phyloP scores from a whole-genome alignment of 441 rosid species.

The Eugenia klotzschiana region DNA sequence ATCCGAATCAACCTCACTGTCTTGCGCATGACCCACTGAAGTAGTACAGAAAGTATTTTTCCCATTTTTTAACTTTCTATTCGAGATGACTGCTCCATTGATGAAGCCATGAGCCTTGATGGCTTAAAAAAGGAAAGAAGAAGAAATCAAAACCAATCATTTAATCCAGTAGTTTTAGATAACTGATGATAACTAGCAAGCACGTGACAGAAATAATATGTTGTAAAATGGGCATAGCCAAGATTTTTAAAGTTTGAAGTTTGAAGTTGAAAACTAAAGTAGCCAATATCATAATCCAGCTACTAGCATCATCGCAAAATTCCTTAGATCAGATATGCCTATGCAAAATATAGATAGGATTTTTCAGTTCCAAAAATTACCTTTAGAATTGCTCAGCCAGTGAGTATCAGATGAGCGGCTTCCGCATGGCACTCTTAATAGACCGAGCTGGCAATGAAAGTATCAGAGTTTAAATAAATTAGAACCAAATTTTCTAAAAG shows the following conservation, averaged over 20 bases:
- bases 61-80: conserved; percentile 18
- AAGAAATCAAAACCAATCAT: neutral
- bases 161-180: neutral
- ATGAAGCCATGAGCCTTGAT: conserved; percentile 16
- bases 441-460: conserved; percentile 26
- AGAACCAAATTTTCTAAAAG: neutral
- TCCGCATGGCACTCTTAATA: conserved; percentile 12
- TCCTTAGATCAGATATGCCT: neutral
- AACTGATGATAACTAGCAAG: neutral
- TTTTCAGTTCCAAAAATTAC: conserved; percentile 16
- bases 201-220: neutral
- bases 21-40: conserved; percentile 27
- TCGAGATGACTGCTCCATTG: conserved; percentile 14
- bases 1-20: conserved; percentile 19
- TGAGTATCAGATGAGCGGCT: conserved; percentile 18
- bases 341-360: neutral
- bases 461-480: neutral
- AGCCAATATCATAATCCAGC: neutral
- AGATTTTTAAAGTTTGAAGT: neutral
- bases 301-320: neutral
- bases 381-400: conserved; percentile 27
- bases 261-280: neutral
- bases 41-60: conserved; percentile 19
- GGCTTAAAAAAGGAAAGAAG: conserved; percentile 11
- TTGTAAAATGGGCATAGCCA: neutral